Percentiles rank a stretch among this genome's conserved stretches.
Conservation (phyloP, 768 basidiomycete genomes). For the Coprinopsis sp. region DNA sequence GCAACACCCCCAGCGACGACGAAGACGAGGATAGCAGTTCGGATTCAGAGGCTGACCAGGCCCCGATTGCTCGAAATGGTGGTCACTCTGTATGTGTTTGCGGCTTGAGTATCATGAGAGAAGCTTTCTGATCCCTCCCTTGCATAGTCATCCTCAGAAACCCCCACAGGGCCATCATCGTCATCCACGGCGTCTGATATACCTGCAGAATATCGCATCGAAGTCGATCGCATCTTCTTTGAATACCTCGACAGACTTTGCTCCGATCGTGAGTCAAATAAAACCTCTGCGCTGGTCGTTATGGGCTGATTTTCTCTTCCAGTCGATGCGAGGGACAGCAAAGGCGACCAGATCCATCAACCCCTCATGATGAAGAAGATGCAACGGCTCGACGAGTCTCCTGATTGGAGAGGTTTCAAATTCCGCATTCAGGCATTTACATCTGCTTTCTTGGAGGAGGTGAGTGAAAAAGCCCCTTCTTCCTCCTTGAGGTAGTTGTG, state of each 20-base stretch:
- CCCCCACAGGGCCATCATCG: conserved; percentile 27
- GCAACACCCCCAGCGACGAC: conserved; percentile 45
- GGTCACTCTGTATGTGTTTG: conserved; percentile 16
- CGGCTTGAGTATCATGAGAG: not conserved
- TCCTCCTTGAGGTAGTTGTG: too few relatives aligned
- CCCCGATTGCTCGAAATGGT: conserved; percentile 11
- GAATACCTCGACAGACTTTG: conserved; percentile 84
- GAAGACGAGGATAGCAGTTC: conserved; percentile 40
- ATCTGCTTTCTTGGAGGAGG: conserved; percentile 90
- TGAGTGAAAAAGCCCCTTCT: too few relatives aligned
- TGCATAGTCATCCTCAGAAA: conserved; percentile 16
- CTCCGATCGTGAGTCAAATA: conserved; percentile 70
- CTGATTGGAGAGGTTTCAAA: conserved; percentile 97
- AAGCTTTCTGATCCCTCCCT: not conserved
- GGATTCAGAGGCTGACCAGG: conserved; percentile 35
- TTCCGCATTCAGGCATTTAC: conserved; percentile 99
- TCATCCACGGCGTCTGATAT: conserved; percentile 46
- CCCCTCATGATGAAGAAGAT: conserved; percentile 99
- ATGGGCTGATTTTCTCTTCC: conserved; percentile 13
- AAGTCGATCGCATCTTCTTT: conserved; percentile 89
- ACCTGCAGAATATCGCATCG: conserved; percentile 72
- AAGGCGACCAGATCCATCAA: conserved; percentile 97
- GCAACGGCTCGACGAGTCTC: conserved; percentile 93
- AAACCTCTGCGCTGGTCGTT: conserved; percentile 12
- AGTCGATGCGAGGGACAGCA: conserved; percentile 92